Evolutionary conservation across 768 basidiomycete genomes (phyloP).

Genomic region (Podaxis carcinomalis): DNA sequence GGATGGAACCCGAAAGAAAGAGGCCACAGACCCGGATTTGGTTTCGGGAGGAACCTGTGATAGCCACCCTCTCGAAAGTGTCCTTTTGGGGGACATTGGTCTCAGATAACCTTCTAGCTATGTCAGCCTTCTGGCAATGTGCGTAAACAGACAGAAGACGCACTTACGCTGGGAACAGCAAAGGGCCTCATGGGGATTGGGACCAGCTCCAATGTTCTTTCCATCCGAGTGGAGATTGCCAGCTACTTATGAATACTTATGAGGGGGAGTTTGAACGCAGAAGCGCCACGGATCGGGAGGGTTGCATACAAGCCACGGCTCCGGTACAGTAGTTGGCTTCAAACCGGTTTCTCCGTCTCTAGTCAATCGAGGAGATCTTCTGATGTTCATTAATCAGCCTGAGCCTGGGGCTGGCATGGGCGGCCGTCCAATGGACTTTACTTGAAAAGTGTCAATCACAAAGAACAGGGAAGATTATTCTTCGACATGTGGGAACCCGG

Average conservation of each 20-base stretch:
- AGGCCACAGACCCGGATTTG: too few relatives aligned
- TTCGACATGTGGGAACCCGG: background rate
- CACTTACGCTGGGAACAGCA: background rate
- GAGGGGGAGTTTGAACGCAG: background rate
- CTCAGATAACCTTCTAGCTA: background rate
- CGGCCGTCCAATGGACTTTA: background rate
- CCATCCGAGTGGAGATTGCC: background rate
- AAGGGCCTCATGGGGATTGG: background rate
- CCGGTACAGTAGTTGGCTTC: background rate
- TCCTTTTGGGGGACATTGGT: background rate
- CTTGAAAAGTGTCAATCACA: background rate
- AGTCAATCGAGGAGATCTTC: background rate
- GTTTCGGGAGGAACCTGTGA: too few relatives aligned
- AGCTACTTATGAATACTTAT: background rate
- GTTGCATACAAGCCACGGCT: background rate
- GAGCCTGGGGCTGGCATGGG: background rate
- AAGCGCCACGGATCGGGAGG: background rate
- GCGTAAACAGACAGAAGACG: background rate
- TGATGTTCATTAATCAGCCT: background rate
- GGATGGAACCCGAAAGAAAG: too few relatives aligned
- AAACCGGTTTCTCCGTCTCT: background rate
- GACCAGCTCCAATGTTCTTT: background rate
- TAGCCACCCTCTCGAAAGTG: background rate
- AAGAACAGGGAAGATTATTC: background rate
- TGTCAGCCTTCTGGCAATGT: background rate